Conservation (phyloP, 805 yeast species). For the Lipomyces japonicus region DNA sequence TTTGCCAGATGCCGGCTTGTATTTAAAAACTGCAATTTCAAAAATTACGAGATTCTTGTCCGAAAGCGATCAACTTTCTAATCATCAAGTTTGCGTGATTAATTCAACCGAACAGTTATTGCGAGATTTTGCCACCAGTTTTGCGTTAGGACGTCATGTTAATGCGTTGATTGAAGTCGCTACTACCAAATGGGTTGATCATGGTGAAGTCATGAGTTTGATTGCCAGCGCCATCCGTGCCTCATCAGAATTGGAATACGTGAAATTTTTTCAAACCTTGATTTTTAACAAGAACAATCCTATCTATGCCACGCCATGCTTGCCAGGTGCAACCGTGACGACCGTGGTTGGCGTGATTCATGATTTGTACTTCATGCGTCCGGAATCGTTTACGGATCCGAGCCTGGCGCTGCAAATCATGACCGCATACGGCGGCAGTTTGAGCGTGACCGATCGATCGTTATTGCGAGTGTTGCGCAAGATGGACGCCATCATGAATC, state of each 20-base stretch:
- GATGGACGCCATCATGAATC: slow-evolving; percentile 51
- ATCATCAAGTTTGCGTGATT: not conserved
- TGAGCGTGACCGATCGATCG: slow-evolving; percentile 56
- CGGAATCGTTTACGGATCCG: slow-evolving; percentile 45
- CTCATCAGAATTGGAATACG: slow-evolving; percentile 37
- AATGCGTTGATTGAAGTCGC: slow-evolving; percentile 37
- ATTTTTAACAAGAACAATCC: slow-evolving; percentile 49
- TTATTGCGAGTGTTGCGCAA: slow-evolving; percentile 52
- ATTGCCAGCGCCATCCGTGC: not conserved
- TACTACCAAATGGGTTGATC: slow-evolving; percentile 45
- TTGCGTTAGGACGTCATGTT: slow-evolving; percentile 11
- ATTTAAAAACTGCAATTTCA: slow-evolving; percentile 2
- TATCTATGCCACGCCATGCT: not conserved
- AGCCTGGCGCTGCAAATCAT: slow-evolving; percentile 51
- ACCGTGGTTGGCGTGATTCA: slow-evolving; percentile 44
- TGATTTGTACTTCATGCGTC: slow-evolving; percentile 49
- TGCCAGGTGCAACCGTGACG: not conserved
- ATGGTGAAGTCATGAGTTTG: slow-evolving; percentile 46
- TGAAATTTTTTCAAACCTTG: slow-evolving; percentile 59
- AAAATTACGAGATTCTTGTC: slow-evolving; percentile 12
- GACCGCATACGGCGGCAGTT: slow-evolving; percentile 60
- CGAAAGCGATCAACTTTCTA: slow-evolving; percentile 2
- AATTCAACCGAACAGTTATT: not conserved
- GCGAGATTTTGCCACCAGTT: not conserved
- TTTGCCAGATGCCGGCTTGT: not conserved